Evolutionary conservation across 805 yeast genomes (phyloP).

Genomic region (Candida dajiaensis): DNA sequence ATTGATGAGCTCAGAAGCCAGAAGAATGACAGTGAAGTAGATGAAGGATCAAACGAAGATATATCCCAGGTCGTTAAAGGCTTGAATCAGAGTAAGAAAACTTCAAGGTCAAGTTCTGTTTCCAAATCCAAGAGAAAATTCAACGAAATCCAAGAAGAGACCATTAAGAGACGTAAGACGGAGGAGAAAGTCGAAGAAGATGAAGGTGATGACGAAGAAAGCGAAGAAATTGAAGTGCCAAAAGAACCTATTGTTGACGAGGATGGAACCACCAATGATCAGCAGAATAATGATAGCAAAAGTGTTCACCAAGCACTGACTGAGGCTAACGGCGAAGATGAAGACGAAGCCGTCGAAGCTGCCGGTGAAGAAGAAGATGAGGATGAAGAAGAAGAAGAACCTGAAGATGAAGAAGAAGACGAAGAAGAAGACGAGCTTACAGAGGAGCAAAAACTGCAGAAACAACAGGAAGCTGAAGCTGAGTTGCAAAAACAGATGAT

Average conservation of each 20-base stretch:
- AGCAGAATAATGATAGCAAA: neutral
- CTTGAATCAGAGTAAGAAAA: conserved; percentile 7
- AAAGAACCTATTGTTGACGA: neutral
- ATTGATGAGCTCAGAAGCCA: conserved; percentile 15
- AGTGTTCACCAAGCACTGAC: neutral
- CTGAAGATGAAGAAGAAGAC: conserved; percentile 18
- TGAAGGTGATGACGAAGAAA: conserved; percentile 12
- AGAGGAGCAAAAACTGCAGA: conserved; percentile 18
- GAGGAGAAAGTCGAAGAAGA: conserved; percentile 11
- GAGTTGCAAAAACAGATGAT: conserved; percentile 30
- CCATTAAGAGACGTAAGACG: conserved; percentile 17
- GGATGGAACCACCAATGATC: neutral
- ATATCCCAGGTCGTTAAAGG: conserved; percentile 18
- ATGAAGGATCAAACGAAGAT: conserved; percentile 18
- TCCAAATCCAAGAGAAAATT: conserved; percentile 11
- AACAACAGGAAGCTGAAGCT: conserved; percentile 16
- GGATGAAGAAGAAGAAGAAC: conserved; percentile 16
- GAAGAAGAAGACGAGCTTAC: conserved; percentile 20
- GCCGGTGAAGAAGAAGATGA: conserved; percentile 11
- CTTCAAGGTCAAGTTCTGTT: conserved; percentile 5
- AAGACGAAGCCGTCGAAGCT: conserved; percentile 6
- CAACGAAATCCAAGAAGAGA: conserved; percentile 7
- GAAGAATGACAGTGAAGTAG: conserved; percentile 18
- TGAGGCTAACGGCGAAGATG: conserved; percentile 2
- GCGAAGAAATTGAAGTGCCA: neutral